Evolutionary conservation across 805 yeast genomes (phyloP).

Genomic region (Suhomyces prunicola): DNA sequence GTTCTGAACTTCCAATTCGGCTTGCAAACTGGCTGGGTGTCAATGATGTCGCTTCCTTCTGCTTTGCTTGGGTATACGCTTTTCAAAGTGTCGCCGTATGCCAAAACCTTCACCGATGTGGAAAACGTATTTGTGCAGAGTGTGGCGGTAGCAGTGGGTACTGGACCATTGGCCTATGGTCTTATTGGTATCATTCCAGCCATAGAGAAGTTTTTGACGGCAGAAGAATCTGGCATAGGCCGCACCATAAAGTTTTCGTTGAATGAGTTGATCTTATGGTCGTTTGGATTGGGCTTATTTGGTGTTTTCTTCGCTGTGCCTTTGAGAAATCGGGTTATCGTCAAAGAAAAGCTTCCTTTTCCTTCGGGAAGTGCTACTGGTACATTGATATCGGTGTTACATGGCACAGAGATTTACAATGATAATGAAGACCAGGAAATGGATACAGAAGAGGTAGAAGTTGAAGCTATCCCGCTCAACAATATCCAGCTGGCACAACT

Average conservation of each 20-base stretch:
- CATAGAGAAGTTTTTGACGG: conserved; percentile 78
- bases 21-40: conserved; percentile 97
- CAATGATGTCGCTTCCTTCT: conserved; percentile 97
- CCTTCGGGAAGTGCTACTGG: conserved; percentile 98
- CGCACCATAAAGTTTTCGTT: conserved; percentile 35
- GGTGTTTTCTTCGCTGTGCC: conserved; percentile 96
- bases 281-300: conserved; percentile 82
- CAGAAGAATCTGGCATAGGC: conserved; percentile 70
- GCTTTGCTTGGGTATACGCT: conserved; percentile 84
- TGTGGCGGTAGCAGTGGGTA: conserved; percentile 94
- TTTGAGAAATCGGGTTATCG: conserved; percentile 77
- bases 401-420: conserved; percentile 55
- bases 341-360: conserved; percentile 83
- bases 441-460: conserved; percentile 3
- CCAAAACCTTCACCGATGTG: conserved; percentile 60
- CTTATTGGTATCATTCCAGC: conserved; percentile 96
- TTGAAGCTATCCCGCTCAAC: neutral
- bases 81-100: conserved; percentile 60
- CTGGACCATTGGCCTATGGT: conserved; percentile 95
- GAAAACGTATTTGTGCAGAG: conserved; percentile 92
- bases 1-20: conserved; percentile 95
- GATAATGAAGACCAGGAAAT: conserved; percentile 19
- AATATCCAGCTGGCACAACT: conserved; percentile 1
- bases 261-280: conserved; percentile 71
- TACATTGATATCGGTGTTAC: conserved; percentile 82